Evolutionary conservation across 2,329 filamentous ascomycete genomes (phyloP), one percentile per base, ranked within the genome.

Genomic region (Lasiodiplodia sp.): DNA sequence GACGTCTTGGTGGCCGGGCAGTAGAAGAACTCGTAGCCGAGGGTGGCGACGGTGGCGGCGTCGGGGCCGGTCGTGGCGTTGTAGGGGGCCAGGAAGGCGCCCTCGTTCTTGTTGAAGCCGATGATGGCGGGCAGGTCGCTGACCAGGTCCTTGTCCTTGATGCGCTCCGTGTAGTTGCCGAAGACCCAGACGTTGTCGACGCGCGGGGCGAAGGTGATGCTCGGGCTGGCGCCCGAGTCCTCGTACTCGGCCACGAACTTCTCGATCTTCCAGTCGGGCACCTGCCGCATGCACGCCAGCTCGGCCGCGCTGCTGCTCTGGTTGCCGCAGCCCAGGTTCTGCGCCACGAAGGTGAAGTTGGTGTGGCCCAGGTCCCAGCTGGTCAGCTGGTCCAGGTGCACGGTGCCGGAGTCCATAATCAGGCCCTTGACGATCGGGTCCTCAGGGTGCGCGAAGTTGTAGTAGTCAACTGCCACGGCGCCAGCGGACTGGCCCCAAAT

Each of bases 341-440:
- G 70, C 3, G 81, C 81, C 0, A 83, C 77, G 47, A 75, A 78
- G 1, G 78, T 79, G 71, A 82, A 82, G 71, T 81, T 82, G 16
- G 74, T 73, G 28, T 79, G 74, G 14, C 70, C 64, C 8, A 69
- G 44, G 47, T 78, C 77, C 8, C 64, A 38, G 10, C 69, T 74
- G 2, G 74, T 70, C 4, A 74, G 71, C 53, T 67, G 65, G n/a
- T 74, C 76, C 1, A 76, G 76, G 23, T 77, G 75, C 2, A 78
- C 81, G 3, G 80, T 84, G 6, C 85, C 85, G 5, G 85, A 87
- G 49, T 82, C 78, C 5, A 81, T 76, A 68, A 87, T 83, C 14
- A 85, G 75, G 2, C 80, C 84, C 11, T 79, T 74, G 28, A 82
- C 81, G 23, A 87, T 87, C 6, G 86, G 84, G 40, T 87, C 82